Evolutionary conservation across 31 red algal genomes (phyloP).

Genomic region (Odonthalia washingtoniensis): DNA sequence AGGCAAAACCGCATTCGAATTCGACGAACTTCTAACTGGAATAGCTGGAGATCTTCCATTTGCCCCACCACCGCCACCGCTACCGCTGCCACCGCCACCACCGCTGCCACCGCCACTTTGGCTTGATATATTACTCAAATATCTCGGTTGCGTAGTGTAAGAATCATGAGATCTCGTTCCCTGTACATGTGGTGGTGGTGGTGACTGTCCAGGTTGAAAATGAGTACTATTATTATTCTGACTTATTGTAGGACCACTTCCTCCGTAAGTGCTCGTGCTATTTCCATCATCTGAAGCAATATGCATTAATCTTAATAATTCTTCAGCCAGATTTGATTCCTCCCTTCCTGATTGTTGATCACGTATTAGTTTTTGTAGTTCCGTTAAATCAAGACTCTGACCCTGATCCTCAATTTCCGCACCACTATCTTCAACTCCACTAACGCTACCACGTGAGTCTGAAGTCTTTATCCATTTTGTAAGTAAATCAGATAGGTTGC

Average conservation of each 20-base stretch:
- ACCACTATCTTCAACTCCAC: neutral
- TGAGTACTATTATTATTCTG: neutral
- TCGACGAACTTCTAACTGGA: conserved; percentile 36
- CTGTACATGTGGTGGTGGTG: conserved; percentile 2
- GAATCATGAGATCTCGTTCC: conserved; percentile 43
- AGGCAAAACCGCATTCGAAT: conserved; percentile 31
- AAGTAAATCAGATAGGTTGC: conserved; percentile 70
- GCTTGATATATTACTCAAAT: conserved; percentile 13
- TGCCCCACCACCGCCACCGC: conserved; percentile 17
- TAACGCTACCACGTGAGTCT: conserved; percentile 14
- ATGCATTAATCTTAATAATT: conserved; percentile 54
- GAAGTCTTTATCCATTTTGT: conserved; percentile 55
- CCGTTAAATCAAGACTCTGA: conserved; percentile 26
- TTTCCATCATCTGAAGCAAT: conserved; percentile 29
- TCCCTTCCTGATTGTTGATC: conserved; percentile 62
- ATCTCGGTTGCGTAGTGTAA: conserved; percentile 37
- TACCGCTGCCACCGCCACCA: conserved; percentile 8
- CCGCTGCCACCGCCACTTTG: neutral
- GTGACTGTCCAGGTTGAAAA: conserved; percentile 32
- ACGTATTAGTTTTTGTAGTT: conserved; percentile 57
- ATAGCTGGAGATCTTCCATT: neutral
- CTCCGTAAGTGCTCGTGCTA: too few species aligned
- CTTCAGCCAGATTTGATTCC: conserved; percentile 63
- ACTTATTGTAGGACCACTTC: too few species aligned
- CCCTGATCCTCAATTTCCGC: conserved; percentile 38